Evolutionary conservation across 805 yeast genomes (phyloP), one percentile per base, ranked within the genome.

Genomic region (Cyberlindnera suaveolens): DNA sequence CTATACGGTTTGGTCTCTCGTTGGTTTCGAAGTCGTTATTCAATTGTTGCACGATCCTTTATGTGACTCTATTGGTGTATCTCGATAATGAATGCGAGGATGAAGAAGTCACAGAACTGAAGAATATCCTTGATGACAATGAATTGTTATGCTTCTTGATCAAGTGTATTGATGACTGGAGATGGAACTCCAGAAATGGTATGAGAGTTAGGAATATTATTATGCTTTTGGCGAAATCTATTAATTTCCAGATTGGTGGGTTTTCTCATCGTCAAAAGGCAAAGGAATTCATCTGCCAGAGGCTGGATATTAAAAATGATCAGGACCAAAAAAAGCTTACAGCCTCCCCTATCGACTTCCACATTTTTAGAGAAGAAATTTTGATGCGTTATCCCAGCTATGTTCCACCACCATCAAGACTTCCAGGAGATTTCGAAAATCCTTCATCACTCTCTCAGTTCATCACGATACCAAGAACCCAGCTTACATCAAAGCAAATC

Each of bases 261-360:
- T 47, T 65, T 1, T 48, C 60, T 0, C 57, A 66, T 3, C 54
- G 77, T 19, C 50, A 60, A 14, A 47, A 62, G 15, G 68, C 80
- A 7, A 79, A 82, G 51, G 56, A 62, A 3, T 76, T 67, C 49
- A 61, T 82, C 18, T 60, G 67, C 27, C 53, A 64, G 27, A 67
- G 66, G 36, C 75, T 71, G 54, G 68, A 58, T 3, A 51, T 58
- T 2, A 45, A 57, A 48, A 46, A 62, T 48, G 38, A 52, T 40
- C 23, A 61, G 7, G 27, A 57, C n/a, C 50, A 66, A 33, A 60
- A 53, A 38, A 59, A 57, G 39, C 64, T 73, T 39, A 63, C 70
- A 0, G 81, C 90, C 9, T 80, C 96, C 1, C 96, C 96, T 0
- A 62, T 86, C n/a, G 96, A 90, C 50, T 91, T 86, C 57, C 81